phyloP scores from a whole-genome alignment of 495 filamentous ascomycete genomes.

The Aspergillus carlsbadensis region DNA sequence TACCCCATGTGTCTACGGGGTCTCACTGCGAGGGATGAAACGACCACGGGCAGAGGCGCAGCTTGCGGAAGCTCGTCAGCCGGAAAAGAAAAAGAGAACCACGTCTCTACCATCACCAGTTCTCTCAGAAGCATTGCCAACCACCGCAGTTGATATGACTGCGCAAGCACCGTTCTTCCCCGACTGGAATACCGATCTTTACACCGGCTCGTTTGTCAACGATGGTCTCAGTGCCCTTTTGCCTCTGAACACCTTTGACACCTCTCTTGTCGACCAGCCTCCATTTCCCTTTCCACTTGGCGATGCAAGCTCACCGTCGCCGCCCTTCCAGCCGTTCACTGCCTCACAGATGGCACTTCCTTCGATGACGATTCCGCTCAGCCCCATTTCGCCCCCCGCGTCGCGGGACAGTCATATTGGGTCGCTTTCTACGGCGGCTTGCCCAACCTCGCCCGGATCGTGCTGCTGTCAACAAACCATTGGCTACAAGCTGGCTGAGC shows the following conservation, averaged over 20 bases:
- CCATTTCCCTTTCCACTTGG: not conserved
- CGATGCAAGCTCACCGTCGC: not conserved
- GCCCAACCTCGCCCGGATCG: not conserved
- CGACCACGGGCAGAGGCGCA: not conserved
- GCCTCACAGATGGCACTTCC: not conserved
- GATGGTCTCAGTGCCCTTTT: not conserved
- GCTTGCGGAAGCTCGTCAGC: not conserved
- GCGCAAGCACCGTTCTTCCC: not conserved
- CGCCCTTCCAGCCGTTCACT: not conserved
- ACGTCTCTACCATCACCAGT: not conserved
- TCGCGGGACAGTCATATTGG: not conserved
- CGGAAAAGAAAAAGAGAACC: slow-evolving; percentile 1
- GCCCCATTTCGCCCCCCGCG: slow-evolving; percentile 1
- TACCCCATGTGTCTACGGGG: slow-evolving; percentile 7
- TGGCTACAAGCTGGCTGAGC: not conserved
- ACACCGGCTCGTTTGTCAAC: not conserved
- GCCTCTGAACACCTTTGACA: not conserved
- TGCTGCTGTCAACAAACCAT: not conserved
- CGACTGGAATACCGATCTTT: not conserved
- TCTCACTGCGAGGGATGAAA: slow-evolving; percentile 8
- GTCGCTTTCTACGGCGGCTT: not conserved
- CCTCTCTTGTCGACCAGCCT: not conserved
- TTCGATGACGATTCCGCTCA: not conserved
- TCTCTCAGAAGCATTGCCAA: not conserved
- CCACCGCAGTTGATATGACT: not conserved